Percentiles rank a stretch among this genome's conserved stretches.
phyloP scores from a whole-genome alignment of 306 rosid species.

The Cucumis melo region DNA sequence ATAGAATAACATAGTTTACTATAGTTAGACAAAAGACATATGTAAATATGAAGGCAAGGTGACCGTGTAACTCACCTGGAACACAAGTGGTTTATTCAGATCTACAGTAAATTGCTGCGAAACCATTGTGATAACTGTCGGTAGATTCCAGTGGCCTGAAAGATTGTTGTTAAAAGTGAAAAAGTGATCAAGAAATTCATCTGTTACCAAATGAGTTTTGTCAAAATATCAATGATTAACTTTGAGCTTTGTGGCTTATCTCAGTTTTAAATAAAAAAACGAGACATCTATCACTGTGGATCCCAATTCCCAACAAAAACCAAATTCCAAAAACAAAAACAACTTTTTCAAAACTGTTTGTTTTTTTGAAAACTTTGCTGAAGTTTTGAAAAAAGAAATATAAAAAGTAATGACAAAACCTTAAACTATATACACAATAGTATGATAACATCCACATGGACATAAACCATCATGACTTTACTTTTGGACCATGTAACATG shows the following conservation, averaged over 20 bases:
- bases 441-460: too few relatives aligned
- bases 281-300: too few relatives aligned
- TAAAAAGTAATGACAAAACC: too few relatives aligned
- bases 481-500: too few relatives aligned
- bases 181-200: neutral
- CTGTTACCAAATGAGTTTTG: neutral
- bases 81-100: conserved; percentile 73
- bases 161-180: neutral
- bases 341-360: too few relatives aligned
- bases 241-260: neutral
- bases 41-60: neutral
- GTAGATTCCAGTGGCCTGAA: neutral
- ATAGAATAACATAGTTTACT: neutral
- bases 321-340: too few relatives aligned
- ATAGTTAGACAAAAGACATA: neutral
- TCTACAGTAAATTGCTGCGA: conserved; percentile 64
- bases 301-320: too few relatives aligned
- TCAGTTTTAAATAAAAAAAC: neutral
- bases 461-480: too few relatives aligned
- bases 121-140: conserved; percentile 41
- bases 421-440: neutral
- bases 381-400: too few relatives aligned
- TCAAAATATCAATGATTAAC: neutral
- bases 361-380: too few relatives aligned
- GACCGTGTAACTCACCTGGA: conserved; percentile 44